phyloP scores from a whole-genome alignment of 2,329 filamentous ascomycete species.

The Zymoseptoria pseudotritici region DNA sequence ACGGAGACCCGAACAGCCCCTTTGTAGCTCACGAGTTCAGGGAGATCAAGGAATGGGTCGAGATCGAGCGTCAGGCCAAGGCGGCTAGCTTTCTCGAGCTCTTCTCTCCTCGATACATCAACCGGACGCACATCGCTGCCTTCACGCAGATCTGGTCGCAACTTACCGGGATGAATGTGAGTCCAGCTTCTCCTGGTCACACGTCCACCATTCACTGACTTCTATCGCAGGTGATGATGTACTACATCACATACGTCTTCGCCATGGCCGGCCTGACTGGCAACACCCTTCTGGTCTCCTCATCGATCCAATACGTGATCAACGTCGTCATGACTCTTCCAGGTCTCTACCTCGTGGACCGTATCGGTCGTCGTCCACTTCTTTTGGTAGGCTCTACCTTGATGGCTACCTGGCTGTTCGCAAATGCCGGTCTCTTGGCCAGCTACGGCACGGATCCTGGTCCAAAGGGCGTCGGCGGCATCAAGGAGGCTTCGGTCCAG shows the following conservation, averaged over 20 bases:
- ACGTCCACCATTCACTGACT: neutral
- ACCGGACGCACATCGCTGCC: conserved; percentile 62
- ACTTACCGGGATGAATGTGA: conserved; percentile 68
- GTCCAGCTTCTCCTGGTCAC: conserved; percentile 8
- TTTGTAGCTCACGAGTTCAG: conserved; percentile 62
- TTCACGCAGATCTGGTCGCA: conserved; percentile 72
- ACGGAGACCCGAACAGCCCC: conserved; percentile 28
- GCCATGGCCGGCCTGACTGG: conserved; percentile 57
- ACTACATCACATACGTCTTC: conserved; percentile 52
- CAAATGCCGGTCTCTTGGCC: conserved; percentile 56
- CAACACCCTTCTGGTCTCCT: conserved; percentile 55
- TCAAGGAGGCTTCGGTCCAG: conserved; percentile 34
- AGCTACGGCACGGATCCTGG: conserved; percentile 44
- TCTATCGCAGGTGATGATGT: conserved; percentile 2
- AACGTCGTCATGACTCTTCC: conserved; percentile 74
- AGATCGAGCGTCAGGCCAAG: conserved; percentile 63
- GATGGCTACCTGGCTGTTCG: conserved; percentile 57
- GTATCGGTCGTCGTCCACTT: conserved; percentile 64
- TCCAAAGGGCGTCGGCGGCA: conserved; percentile 29
- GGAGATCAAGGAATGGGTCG: conserved; percentile 58
- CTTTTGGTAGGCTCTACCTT: conserved; percentile 58
- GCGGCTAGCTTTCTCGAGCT: conserved; percentile 66
- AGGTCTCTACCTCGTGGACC: conserved; percentile 66
- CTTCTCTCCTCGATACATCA: conserved; percentile 65
- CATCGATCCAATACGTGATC: conserved; percentile 67